phyloP scores from a whole-genome alignment of 169 alveolate species.

The Plasmodium gonderi region DNA sequence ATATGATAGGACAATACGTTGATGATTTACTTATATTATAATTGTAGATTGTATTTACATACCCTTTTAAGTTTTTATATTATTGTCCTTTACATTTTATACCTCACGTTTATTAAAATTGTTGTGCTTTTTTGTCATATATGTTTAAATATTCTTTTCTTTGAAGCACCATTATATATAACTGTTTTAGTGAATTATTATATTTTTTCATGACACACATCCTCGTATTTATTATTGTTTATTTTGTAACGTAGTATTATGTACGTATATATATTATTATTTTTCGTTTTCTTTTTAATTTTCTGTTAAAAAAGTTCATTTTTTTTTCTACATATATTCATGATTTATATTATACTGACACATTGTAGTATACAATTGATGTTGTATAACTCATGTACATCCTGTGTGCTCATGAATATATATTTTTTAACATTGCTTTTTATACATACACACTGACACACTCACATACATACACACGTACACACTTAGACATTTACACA shows the following conservation, averaged over 20 bases:
- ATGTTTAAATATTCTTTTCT: neutral
- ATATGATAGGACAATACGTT: neutral
- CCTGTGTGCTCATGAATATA: neutral
- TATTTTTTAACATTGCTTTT: neutral
- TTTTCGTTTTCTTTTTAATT: neutral
- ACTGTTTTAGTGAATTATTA: neutral
- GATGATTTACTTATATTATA: neutral
- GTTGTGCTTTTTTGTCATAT: neutral
- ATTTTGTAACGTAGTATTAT: neutral
- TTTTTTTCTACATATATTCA: neutral
- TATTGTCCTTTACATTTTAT: neutral
- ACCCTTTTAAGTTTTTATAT: neutral
- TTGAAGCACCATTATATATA: neutral
- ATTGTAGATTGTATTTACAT: neutral
- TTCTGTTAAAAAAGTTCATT: neutral
- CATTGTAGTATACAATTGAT: neutral
- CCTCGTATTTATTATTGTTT: neutral
- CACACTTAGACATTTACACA: neutral
- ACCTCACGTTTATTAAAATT: neutral
- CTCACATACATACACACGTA: neutral
- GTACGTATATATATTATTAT: neutral
- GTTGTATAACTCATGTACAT: neutral
- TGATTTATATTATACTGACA: neutral
- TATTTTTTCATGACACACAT: neutral
- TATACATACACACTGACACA: neutral